Conservation (phyloP, 1,139 yeast genomes). For the Candida dubliniensis region DNA sequence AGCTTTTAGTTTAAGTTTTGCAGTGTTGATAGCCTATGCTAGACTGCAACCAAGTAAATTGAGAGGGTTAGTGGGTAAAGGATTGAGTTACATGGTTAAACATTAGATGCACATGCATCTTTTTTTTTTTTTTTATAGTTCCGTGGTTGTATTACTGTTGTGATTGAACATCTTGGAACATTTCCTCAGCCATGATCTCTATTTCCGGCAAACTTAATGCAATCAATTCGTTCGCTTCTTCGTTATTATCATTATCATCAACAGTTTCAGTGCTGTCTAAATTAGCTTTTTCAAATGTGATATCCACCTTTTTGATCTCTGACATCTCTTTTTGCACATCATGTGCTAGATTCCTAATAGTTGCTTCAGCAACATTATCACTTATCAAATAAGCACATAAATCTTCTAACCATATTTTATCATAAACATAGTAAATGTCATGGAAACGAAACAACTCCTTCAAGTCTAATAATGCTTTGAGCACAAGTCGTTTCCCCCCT, state of each 20-base stretch:
- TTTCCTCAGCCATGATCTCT: conserved; percentile 56
- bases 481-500: conserved; percentile 66
- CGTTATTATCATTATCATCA: conserved; percentile 18
- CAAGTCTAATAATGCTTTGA: conserved; percentile 57
- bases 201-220: conserved; percentile 47
- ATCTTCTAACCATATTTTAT: conserved; percentile 78
- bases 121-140: neutral
- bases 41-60: conserved; percentile 21
- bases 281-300: conserved; percentile 41
- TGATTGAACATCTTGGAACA: conserved; percentile 31
- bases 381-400: conserved; percentile 75
- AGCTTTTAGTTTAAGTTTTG: conserved; percentile 34
- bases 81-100: conserved; percentile 17
- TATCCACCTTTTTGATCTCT: conserved; percentile 24
- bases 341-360: conserved; percentile 62
- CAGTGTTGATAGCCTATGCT: conserved; percentile 26
- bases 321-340: conserved; percentile 50
- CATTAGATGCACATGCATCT: neutral
- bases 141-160: conserved; percentile 6
- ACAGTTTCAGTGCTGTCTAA: conserved; percentile 20
- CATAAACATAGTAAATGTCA: conserved; percentile 87
- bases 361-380: conserved; percentile 49
- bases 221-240: conserved; percentile 39
- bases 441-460: conserved; percentile 79
- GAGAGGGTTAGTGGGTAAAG: conserved; percentile 28